Evolutionary conservation across 768 basidiomycete genomes (phyloP).

Genomic region (Dictyophora rubrovolvata): DNA sequence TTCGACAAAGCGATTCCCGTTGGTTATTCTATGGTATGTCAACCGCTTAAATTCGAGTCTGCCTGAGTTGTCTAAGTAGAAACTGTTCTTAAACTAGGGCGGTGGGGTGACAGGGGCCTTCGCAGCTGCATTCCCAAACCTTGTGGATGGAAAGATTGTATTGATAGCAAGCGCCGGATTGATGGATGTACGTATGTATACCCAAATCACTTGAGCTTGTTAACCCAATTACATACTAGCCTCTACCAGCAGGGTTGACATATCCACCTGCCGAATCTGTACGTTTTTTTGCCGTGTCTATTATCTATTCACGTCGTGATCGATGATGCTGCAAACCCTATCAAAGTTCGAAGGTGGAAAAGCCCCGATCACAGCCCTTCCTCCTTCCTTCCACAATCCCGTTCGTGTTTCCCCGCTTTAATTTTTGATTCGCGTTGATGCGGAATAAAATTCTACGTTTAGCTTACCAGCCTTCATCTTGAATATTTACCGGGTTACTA

Average conservation of each 20-base stretch:
- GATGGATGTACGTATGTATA: constrained; percentile 26
- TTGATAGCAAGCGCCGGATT: constrained; percentile 64
- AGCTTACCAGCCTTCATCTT: constrained; percentile 6
- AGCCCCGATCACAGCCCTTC: background rate
- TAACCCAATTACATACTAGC: background rate
- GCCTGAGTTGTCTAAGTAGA: too few species aligned
- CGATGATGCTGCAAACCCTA: background rate
- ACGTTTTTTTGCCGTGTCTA: background rate
- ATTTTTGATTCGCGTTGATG: background rate
- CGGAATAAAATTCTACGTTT: background rate
- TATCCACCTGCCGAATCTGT: background rate
- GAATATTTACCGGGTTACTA: constrained; percentile 11
- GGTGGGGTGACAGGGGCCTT: constrained; percentile 68
- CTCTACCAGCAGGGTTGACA: background rate
- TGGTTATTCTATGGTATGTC: constrained; percentile 64
- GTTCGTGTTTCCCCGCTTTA: background rate
- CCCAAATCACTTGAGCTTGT: background rate
- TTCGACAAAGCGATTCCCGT: constrained; percentile 60
- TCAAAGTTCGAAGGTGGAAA: background rate
- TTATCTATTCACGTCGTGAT: too few species aligned
- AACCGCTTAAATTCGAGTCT: background rate
- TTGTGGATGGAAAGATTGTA: constrained; percentile 54
- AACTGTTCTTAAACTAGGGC: constrained; percentile 34
- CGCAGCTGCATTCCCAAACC: constrained; percentile 56
- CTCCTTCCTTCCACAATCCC: background rate